These are phyloP conservation scores for Geum urbanum DNA, from an alignment of 306 rosid species.

Conservation along the genomic window DNA sequence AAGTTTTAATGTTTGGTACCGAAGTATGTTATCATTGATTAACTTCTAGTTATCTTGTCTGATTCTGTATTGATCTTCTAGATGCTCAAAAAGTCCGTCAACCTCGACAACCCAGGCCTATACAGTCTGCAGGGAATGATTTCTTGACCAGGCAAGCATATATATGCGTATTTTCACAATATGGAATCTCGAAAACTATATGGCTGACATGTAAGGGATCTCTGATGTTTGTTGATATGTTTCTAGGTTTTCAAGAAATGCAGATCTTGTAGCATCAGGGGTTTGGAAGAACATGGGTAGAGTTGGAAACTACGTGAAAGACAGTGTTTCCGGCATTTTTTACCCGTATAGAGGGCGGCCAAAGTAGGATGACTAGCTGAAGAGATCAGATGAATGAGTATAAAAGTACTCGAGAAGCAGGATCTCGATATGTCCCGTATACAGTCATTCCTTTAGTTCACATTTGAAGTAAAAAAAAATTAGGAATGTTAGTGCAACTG, in stretches of 20 bases:
- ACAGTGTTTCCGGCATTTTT: background rate
- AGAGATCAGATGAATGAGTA: background rate
- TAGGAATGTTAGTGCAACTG: background rate
- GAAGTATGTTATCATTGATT: background rate
- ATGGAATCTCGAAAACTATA: background rate
- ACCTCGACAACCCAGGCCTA: conserved; percentile 1
- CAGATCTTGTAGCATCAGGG: conserved; percentile 20
- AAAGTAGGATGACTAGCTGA: background rate
- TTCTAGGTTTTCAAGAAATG: conserved; percentile 20
- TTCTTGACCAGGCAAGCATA: conserved; percentile 21
- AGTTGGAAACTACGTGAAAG: conserved; percentile 18
- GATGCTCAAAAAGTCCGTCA: conserved; percentile 8
- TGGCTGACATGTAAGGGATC: background rate
- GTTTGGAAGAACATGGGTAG: conserved; percentile 13
- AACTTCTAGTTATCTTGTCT: background rate
- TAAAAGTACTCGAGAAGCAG: conserved; percentile 3
- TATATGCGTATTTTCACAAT: background rate
- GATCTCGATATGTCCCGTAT: background rate
- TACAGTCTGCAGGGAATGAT: background rate
- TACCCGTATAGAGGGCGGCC: conserved; percentile 10
- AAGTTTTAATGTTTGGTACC: background rate
- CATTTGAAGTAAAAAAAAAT: background rate
- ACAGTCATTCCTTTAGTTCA: background rate
- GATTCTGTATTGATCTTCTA: conserved; percentile 4
- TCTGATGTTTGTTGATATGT: background rate